A percentile compares a stretch with the other conserved stretches of the same genome.
phyloP scores from a whole-genome alignment of 176 grass and related monocot genomes.

The Secale cereale region DNA sequence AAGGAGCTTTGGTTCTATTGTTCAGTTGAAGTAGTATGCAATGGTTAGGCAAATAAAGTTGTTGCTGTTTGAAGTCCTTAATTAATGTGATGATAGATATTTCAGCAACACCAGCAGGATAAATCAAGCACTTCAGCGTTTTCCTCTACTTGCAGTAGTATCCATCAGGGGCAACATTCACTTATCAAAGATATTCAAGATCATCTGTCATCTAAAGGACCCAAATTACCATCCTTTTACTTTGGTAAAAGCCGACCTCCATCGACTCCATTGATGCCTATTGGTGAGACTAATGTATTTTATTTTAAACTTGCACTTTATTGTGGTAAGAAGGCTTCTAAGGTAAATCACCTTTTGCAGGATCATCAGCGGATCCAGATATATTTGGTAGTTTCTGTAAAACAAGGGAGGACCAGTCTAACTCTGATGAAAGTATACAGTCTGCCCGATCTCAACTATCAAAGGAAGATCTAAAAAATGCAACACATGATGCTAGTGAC shows the following conservation, averaged over 20 bases:
- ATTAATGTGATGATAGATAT: slow-evolving; percentile 84
- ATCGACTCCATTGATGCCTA: slow-evolving; percentile 54
- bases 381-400: slow-evolving; percentile 40
- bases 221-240: slow-evolving; percentile 61
- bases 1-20: slow-evolving; percentile 18
- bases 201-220: slow-evolving; percentile 57
- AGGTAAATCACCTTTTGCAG: slow-evolving; percentile 31
- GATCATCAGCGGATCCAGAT: slow-evolving; percentile 36
- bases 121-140: slow-evolving; percentile 50
- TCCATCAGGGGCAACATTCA: slow-evolving; percentile 35
- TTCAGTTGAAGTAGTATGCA: slow-evolving; percentile 3
- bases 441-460: slow-evolving; percentile 41
- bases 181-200: slow-evolving; percentile 48
- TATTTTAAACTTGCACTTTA: neutral
- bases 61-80: slow-evolving; percentile 49
- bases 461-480: slow-evolving; percentile 73
- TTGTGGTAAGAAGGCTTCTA: slow-evolving; percentile 8
- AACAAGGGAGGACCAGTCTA: slow-evolving; percentile 43
- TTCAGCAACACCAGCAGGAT: slow-evolving; percentile 78
- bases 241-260: slow-evolving; percentile 72
- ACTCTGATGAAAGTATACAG: slow-evolving; percentile 36
- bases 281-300: slow-evolving; percentile 52
- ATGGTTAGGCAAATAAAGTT: slow-evolving; percentile 17
- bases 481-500: slow-evolving; percentile 50
- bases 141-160: slow-evolving; percentile 39